Evolutionary conservation across 2,329 filamentous ascomycete species (phyloP).

Genomic region (Rhinocladiella similis): DNA sequence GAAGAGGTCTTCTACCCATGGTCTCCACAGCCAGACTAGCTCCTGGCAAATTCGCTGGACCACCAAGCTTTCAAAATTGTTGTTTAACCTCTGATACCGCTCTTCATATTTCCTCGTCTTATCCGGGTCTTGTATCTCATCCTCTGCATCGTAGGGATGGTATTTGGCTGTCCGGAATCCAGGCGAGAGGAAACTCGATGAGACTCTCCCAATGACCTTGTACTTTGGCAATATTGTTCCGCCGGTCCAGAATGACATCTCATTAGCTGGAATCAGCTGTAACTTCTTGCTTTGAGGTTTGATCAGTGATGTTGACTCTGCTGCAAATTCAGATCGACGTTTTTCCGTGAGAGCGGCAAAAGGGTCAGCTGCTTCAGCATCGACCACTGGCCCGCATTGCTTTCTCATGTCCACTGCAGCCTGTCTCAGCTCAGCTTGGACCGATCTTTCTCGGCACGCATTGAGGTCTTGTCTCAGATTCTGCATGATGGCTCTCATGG

Average conservation of each 20-base stretch:
- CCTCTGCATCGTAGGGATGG: conserved; percentile 26
- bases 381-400: conserved; percentile 3
- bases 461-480: conserved; percentile 3
- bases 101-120: conserved; percentile 19
- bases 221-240: conserved; percentile 22
- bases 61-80: conserved; percentile 15
- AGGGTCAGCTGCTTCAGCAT: conserved; percentile 9
- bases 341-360: conserved; percentile 9
- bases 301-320: background rate
- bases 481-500: conserved; percentile 7
- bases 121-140: conserved; percentile 23
- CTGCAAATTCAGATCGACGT: background rate
- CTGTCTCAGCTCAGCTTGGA: conserved; percentile 16
- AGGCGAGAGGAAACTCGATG: conserved; percentile 25
- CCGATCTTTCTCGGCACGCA: conserved; percentile 12
- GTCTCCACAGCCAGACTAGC: conserved; percentile 22
- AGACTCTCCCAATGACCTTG: conserved; percentile 26
- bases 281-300: conserved; percentile 6
- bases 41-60: conserved; percentile 23
- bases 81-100: conserved; percentile 17
- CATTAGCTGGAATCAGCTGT: conserved; percentile 1
- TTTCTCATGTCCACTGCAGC: conserved; percentile 7
- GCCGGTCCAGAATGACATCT: background rate
- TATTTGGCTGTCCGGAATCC: conserved; percentile 25
- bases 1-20: conserved; percentile 16